These are phyloP conservation scores for Angomonas desouzai DNA, from an alignment of 208 protist species.

Conservation along the genomic window DNA sequence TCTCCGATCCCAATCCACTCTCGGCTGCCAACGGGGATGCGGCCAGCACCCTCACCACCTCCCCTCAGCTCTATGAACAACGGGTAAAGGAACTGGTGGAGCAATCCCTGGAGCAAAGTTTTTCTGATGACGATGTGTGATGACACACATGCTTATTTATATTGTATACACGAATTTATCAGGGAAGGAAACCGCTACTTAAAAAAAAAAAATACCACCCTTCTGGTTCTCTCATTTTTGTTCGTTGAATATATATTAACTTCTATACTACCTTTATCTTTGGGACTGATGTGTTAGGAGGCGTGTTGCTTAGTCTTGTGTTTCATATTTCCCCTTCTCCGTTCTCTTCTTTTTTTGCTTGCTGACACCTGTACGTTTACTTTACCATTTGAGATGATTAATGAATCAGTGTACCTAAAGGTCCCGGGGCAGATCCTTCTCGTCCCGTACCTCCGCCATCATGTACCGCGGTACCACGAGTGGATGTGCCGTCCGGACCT, in stretches of 20 bases:
- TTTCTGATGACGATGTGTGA: constrained; percentile 53
- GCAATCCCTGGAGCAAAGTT: constrained; percentile 65
- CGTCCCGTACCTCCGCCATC: constrained; percentile 80
- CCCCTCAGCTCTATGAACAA: constrained; percentile 94
- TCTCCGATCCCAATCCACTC: constrained; percentile 99
- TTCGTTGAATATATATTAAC: too few relatives aligned
- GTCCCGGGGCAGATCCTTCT: constrained; percentile 44
- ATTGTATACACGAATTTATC: too few relatives aligned
- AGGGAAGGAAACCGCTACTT: too few relatives aligned
- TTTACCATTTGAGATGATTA: constrained; percentile 46
- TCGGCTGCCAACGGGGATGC: constrained; percentile 99
- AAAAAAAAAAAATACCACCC: too few relatives aligned
- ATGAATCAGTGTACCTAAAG: constrained; percentile 58
- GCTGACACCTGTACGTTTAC: not conserved
- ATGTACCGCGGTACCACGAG: constrained; percentile 81
- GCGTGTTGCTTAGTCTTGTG: too few relatives aligned
- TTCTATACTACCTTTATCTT: too few relatives aligned
- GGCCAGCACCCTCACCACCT: constrained; percentile 94
- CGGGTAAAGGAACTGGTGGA: constrained; percentile 60
- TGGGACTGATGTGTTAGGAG: too few relatives aligned
- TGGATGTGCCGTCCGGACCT: constrained; percentile 85
- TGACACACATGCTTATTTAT: constrained; percentile 13
- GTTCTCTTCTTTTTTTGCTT: constrained; percentile 17
- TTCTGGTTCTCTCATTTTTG: too few relatives aligned
- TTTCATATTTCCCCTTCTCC: constrained; percentile 1